Evolutionary conservation across 2,329 filamentous ascomycete species (phyloP).

Genomic region (Bisporella sp.): DNA sequence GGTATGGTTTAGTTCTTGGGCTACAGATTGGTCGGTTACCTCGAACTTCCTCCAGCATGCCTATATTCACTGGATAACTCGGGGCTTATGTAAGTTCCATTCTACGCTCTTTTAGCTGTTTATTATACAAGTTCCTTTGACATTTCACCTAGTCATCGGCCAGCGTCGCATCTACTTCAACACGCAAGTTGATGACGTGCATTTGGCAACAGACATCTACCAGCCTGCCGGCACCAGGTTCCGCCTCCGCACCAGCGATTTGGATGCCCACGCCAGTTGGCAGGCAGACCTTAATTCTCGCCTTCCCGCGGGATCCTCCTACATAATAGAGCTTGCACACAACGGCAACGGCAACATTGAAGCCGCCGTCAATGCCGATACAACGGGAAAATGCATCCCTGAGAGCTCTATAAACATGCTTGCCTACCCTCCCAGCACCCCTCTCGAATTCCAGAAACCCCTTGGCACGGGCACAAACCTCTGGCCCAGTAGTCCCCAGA

Average conservation of each 20-base stretch:
- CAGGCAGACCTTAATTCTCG: constrained; percentile 33
- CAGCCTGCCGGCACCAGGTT: constrained; percentile 37
- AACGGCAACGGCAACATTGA: constrained; percentile 44
- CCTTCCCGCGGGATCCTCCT: constrained; percentile 40
- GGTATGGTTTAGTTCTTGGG: too few relatives aligned
- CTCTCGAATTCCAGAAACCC: constrained; percentile 37
- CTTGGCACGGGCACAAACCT: constrained; percentile 39
- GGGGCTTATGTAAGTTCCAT: not conserved
- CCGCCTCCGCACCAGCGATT: constrained; percentile 38
- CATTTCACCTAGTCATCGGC: not conserved
- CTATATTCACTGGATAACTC: not conserved
- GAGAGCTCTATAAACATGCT: constrained; percentile 33
- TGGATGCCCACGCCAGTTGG: constrained; percentile 37
- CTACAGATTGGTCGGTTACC: too few relatives aligned
- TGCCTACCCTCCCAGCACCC: constrained; percentile 30
- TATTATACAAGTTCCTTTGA: not conserved
- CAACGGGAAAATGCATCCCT: not conserved
- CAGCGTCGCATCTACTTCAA: not conserved
- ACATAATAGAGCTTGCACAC: constrained; percentile 45
- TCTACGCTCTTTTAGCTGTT: not conserved
- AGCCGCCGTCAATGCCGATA: not conserved
- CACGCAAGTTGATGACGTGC: constrained; percentile 47
- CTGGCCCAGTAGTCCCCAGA: constrained; percentile 32
- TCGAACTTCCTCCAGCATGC: too few relatives aligned
- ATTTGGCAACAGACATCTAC: constrained; percentile 42